Percentiles rank a stretch among this genome's conserved stretches.
phyloP scores from a whole-genome alignment of 2,329 filamentous ascomycete species.

The Colletotrichum liriopes region DNA sequence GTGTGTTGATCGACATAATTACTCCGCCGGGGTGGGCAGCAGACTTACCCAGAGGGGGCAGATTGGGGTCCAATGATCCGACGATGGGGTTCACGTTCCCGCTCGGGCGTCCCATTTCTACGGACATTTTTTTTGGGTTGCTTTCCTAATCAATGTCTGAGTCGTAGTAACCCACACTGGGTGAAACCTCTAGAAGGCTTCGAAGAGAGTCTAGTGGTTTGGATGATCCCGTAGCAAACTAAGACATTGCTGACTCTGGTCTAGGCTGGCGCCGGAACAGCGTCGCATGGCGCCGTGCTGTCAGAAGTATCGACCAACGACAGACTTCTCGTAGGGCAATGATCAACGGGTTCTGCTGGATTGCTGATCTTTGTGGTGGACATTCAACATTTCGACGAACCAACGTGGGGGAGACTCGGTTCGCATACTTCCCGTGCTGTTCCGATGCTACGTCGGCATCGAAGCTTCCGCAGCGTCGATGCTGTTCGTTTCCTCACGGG shows the following conservation, averaged over 20 bases:
- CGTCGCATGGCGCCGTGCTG: conserved; percentile 29
- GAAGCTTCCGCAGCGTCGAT: not conserved
- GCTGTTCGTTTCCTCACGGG: not conserved
- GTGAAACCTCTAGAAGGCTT: conserved; percentile 26
- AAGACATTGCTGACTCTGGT: conserved; percentile 10
- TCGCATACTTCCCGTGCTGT: not conserved
- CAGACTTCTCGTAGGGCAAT: conserved; percentile 19
- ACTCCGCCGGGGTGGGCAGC: conserved; percentile 9
- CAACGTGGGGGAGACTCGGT: not conserved
- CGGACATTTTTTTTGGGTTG: conserved; percentile 19
- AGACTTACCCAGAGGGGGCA: conserved; percentile 1
- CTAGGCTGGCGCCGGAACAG: conserved; percentile 18
- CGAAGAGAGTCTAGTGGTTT: conserved; percentile 4
- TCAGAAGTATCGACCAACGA: not conserved
- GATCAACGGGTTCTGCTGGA: conserved; percentile 15
- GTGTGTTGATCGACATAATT: conserved; percentile 21
- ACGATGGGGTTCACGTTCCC: conserved; percentile 21
- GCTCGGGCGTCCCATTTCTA: conserved; percentile 8
- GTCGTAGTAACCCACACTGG: conserved; percentile 8
- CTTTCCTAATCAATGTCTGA: not conserved
- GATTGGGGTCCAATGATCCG: conserved; percentile 18
- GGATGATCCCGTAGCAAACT: not conserved
- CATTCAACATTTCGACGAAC: not conserved
- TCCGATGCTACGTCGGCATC: conserved; percentile 9
- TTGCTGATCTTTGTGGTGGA: not conserved